Evolutionary conservation across 441 rosid genomes (phyloP).

Genomic region (Croton laevigatus): DNA sequence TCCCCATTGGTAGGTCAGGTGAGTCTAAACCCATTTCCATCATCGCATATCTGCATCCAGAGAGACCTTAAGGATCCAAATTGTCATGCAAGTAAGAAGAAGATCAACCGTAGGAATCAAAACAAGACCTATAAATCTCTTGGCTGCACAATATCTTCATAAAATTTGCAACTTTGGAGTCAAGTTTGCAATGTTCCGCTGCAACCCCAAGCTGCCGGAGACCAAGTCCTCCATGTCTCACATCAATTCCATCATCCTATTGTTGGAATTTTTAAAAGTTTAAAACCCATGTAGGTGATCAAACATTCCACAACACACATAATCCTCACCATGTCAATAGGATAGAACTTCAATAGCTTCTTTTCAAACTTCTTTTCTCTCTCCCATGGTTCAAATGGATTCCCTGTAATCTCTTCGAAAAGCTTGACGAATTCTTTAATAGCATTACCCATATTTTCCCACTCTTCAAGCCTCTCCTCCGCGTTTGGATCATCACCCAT

Average conservation of each 20-base stretch:
- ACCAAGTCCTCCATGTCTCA: conserved; percentile 67
- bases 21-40: conserved; percentile 72
- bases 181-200: conserved; percentile 62
- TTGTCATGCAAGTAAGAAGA: background rate
- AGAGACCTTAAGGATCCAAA: background rate
- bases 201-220: conserved; percentile 67
- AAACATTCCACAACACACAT: background rate
- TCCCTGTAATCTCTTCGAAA: conserved; percentile 68
- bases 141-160: conserved; percentile 67
- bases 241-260: conserved; percentile 73
- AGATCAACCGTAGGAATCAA: background rate
- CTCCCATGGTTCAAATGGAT: conserved; percentile 84
- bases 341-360: conserved; percentile 56
- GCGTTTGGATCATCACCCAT: conserved; percentile 60
- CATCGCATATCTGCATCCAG: conserved; percentile 49
- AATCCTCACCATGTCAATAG: conserved; percentile 62
- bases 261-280: background rate
- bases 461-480: conserved; percentile 70
- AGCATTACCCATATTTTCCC: conserved; percentile 54
- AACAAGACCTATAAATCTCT: conserved; percentile 62
- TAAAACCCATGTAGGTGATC: background rate
- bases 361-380: conserved; percentile 70
- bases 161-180: conserved; percentile 60
- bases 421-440: conserved; percentile 62
- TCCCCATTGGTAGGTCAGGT: conserved; percentile 67